phyloP scores from a whole-genome alignment of 495 filamentous ascomycete species.

The Tuber brumale region DNA sequence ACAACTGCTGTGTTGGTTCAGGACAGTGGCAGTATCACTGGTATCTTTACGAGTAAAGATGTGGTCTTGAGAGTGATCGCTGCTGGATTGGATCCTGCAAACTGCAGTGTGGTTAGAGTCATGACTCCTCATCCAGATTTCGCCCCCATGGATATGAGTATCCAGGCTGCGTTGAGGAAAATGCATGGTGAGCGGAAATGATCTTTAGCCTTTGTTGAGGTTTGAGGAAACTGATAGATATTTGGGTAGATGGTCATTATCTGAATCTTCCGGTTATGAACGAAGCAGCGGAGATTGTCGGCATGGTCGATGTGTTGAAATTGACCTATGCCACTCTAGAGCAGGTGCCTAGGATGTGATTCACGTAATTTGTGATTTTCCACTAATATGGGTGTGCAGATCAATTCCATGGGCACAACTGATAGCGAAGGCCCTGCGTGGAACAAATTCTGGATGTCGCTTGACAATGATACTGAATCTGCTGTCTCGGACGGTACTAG shows the following conservation, averaged over 20 bases:
- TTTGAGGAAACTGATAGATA: constrained; percentile 12
- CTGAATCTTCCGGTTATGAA: constrained; percentile 98
- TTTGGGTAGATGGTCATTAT: constrained; percentile 78
- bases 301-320: constrained; percentile 98
- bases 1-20: constrained; percentile 95
- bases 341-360: constrained; percentile 65
- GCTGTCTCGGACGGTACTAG: constrained; percentile 85
- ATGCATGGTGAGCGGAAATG: constrained; percentile 79
- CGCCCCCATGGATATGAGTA: constrained; percentile 97
- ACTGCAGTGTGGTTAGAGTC: constrained; percentile 93
- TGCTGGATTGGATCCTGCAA: constrained; percentile 86
- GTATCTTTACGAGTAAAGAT: constrained; percentile 99
- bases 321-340: constrained; percentile 96
- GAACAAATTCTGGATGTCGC: constrained; percentile 99
- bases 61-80: constrained; percentile 97
- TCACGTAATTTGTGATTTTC: neutral
- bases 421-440: constrained; percentile 94
- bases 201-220: constrained; percentile 10
- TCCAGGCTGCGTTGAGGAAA: constrained; percentile 93
- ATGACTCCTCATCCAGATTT: constrained; percentile 99
- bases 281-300: constrained; percentile 90
- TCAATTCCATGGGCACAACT: constrained; percentile 66
- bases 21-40: constrained; percentile 93
- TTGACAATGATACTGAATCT: constrained; percentile 94
- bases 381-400: constrained; percentile 45